Evolutionary conservation across 139 green algal genomes (phyloP).

Genomic region (Deuterostichococcus epilithicus): DNA sequence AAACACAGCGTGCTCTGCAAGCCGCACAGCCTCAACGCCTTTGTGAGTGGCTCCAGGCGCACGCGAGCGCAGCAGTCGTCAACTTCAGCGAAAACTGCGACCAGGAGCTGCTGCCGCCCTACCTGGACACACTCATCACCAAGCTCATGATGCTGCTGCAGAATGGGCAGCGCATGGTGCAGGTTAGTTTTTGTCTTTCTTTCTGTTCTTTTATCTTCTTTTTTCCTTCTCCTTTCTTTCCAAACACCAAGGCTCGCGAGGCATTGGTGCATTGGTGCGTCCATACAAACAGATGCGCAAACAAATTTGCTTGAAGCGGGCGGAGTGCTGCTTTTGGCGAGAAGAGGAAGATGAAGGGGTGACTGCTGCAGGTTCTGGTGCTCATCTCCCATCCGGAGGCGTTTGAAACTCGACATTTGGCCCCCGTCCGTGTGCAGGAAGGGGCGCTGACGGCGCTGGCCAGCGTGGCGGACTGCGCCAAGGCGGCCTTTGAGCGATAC

Average conservation of each 20-base stretch:
- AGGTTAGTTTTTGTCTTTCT: constrained; percentile 2
- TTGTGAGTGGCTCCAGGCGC: constrained; percentile 57
- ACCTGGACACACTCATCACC: constrained; percentile 89
- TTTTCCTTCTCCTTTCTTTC: neutral
- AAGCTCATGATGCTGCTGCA: constrained; percentile 86
- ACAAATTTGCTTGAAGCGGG: no score
- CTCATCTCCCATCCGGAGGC: no score
- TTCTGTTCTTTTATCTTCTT: neutral
- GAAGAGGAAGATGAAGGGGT: no score
- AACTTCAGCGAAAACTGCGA: constrained; percentile 95
- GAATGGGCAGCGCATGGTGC: constrained; percentile 66
- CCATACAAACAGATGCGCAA: no score
- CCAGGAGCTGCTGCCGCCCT: constrained; percentile 76
- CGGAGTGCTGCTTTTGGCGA: no score
- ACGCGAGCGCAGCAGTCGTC: constrained; percentile 90
- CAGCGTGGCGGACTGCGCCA: constrained; percentile 83
- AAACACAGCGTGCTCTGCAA: no score
- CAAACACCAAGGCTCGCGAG: neutral
- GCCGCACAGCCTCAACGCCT: neutral
- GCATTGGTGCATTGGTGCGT: no score
- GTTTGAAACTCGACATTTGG: constrained; percentile 9
- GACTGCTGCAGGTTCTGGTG: no score
- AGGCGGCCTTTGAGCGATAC: constrained; percentile 81
- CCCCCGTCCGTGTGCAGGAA: constrained; percentile 63
- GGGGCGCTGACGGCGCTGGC: constrained; percentile 93